Evolutionary conservation across 257 asterid genomes (phyloP), one percentile per base, ranked within the genome.

Genomic region (Nicotiana attenuata): DNA sequence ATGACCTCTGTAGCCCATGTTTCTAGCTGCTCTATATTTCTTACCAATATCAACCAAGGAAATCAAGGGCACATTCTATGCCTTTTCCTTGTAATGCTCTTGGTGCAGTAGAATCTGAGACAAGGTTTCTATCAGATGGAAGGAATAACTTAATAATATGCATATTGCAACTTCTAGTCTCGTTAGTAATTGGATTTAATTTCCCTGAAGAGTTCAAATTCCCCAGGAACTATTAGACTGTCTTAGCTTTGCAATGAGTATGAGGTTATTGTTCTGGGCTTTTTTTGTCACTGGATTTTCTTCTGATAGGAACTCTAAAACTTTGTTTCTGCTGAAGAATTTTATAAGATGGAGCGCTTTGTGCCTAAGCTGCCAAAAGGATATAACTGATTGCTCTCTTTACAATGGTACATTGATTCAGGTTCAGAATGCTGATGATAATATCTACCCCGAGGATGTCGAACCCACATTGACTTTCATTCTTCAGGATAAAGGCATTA

Each of bases 401-500:
- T 47, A 50, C 78, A 80, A 61, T 50, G 45, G 60, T 28, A 28
- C 52, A 29, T 81, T 81, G 55, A 53, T 75, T 29, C 85, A 96
- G 99, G 98, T 96, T 83, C 99, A 96, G 87, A 96, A 96, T 91
- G 99, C 99, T 19, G 99, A 96, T 90, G 99, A 96, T 85, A 96
- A 96, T 90, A 78, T 84, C 81, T 96, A 96, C 84, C 89, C 88
- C 1, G 85, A 81, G 83, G 82, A 90, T 80, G 96, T 90, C 87
- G 98, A 92, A 84, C 99, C 99, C 61, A 94, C 97, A 79, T 85
- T 96, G 64, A 88, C 90, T 26, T 96, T 96, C 90, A 90, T 96
- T 83, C 97, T 96, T 86, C 92, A 89, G 85, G 97, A 94, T 81
- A 89, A 86, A 86, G 92, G 93, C 84, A 89, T 96, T 85, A 80